Evolutionary conservation across 169 alveolate species (phyloP).

Genomic region (Babesia divergens): DNA sequence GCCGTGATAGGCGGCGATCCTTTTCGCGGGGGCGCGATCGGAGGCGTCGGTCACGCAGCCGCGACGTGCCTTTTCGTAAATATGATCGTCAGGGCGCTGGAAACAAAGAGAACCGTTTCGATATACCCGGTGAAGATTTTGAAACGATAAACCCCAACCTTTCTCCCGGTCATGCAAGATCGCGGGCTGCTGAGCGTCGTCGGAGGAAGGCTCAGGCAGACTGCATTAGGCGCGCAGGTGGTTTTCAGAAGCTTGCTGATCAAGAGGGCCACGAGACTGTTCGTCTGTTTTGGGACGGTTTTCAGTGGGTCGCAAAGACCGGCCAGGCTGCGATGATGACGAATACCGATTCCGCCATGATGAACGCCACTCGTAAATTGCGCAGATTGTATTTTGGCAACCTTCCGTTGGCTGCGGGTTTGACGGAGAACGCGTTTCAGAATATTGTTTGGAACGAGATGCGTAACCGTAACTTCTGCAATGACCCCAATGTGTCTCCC

Average conservation of each 20-base stretch:
- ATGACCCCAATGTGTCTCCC: constrained; percentile 84
- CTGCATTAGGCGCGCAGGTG: constrained; percentile 86
- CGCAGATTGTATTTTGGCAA: constrained; percentile 87
- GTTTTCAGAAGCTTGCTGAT: constrained; percentile 86
- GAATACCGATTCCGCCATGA: constrained; percentile 83
- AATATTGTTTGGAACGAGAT: constrained; percentile 86
- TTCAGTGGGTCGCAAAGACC: constrained; percentile 91
- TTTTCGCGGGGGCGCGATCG: constrained; percentile 10
- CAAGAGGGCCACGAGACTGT: constrained; percentile 88
- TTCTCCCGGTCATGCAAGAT: constrained; percentile 75
- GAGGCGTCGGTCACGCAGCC: not conserved
- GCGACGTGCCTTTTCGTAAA: not conserved
- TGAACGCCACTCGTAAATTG: constrained; percentile 85
- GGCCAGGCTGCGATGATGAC: constrained; percentile 65
- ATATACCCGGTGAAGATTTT: not conserved
- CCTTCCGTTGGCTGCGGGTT: constrained; percentile 83
- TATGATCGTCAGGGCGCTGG: not conserved
- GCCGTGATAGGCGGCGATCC: constrained; percentile 14
- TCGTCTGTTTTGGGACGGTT: constrained; percentile 90
- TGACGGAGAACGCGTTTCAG: constrained; percentile 85
- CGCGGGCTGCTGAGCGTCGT: constrained; percentile 76
- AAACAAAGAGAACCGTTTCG: not conserved
- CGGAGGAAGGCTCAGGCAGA: constrained; percentile 79
- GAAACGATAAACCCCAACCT: constrained; percentile 60
- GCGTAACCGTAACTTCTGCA: constrained; percentile 82